Conservation (phyloP, 2,329 filamentous ascomycete species). For the Trichophyton benhamiae region DNA sequence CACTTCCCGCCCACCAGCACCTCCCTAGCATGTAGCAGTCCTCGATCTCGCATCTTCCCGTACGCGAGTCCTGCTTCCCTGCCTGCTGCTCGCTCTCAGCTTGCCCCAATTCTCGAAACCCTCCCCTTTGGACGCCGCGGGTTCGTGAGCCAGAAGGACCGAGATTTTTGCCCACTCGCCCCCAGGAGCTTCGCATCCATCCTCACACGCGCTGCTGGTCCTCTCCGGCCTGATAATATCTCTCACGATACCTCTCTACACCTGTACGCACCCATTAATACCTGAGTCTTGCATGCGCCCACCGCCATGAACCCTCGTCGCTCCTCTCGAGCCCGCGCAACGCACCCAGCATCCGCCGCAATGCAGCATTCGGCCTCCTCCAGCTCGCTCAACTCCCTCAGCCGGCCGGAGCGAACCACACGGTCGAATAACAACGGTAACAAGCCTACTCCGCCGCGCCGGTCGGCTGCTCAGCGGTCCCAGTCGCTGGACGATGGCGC, state of each 20-base stretch:
- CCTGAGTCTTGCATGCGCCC: not conserved
- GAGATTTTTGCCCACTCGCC: not conserved
- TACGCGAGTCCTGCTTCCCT: not conserved
- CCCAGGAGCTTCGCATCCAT: not conserved
- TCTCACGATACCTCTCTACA: not conserved
- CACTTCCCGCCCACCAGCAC: not conserved
- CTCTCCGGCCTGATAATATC: not conserved
- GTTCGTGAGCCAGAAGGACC: not conserved
- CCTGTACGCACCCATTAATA: not conserved
- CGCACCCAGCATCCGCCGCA: slow-evolving; percentile 49
- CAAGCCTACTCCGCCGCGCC: slow-evolving; percentile 60
- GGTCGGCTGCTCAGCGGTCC: slow-evolving; percentile 52
- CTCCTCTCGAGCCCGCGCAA: slow-evolving; percentile 72
- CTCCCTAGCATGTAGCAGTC: not conserved
- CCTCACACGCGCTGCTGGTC: not conserved
- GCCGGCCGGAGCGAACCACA: slow-evolving; percentile 61
- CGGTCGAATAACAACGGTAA: slow-evolving; percentile 45
- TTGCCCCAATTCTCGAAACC: not conserved
- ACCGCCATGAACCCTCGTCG: slow-evolving; percentile 59
- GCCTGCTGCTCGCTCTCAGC: not conserved
- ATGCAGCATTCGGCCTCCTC: slow-evolving; percentile 67
- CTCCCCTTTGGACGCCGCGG: not conserved
- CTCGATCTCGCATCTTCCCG: not conserved
- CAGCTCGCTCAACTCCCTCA: slow-evolving; percentile 58
- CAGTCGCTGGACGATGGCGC: slow-evolving; percentile 42